phyloP scores from a whole-genome alignment of 192 early-diverging fungal species.

The Rhizophagus sp. region DNA sequence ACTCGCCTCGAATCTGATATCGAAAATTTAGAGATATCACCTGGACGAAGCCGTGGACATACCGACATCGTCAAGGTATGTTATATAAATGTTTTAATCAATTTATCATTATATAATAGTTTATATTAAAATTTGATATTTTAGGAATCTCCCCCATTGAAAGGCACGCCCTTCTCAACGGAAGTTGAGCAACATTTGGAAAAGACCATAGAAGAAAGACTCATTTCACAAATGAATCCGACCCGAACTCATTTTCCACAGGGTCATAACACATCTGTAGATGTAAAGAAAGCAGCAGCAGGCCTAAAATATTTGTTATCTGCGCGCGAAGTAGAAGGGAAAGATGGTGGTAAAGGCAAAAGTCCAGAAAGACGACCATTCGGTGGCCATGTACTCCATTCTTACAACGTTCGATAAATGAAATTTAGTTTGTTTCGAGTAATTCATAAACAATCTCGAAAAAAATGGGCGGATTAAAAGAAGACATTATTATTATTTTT shows the following conservation, averaged over 20 bases:
- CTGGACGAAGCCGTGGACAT: slow-evolving; percentile 33
- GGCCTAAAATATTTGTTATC: slow-evolving; percentile 48
- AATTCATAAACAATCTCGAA: neutral
- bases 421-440: neutral
- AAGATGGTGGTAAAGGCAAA: slow-evolving; percentile 31
- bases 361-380: slow-evolving; percentile 26
- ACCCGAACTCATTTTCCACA: slow-evolving; percentile 1
- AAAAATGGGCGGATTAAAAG: neutral
- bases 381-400: slow-evolving; percentile 20
- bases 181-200: slow-evolving; percentile 49
- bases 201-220: slow-evolving; percentile 46
- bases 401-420: slow-evolving; percentile 30
- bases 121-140: neutral
- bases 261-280: slow-evolving; percentile 2
- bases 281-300: slow-evolving; percentile 39
- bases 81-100: neutral
- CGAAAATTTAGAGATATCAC: slow-evolving; percentile 37
- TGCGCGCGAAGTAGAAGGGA: slow-evolving; percentile 35
- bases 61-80: slow-evolving; percentile 20
- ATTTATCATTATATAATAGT: neutral
- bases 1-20: slow-evolving; percentile 48
- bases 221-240: slow-evolving; percentile 37
- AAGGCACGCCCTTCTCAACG: slow-evolving; percentile 43
- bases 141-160: slow-evolving; percentile 34
- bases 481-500: neutral